A percentile compares a stretch with the other conserved stretches of the same genome.
phyloP scores from a whole-genome alignment of 1,284 basidiomycete genomes.

The Ustilago curta region DNA sequence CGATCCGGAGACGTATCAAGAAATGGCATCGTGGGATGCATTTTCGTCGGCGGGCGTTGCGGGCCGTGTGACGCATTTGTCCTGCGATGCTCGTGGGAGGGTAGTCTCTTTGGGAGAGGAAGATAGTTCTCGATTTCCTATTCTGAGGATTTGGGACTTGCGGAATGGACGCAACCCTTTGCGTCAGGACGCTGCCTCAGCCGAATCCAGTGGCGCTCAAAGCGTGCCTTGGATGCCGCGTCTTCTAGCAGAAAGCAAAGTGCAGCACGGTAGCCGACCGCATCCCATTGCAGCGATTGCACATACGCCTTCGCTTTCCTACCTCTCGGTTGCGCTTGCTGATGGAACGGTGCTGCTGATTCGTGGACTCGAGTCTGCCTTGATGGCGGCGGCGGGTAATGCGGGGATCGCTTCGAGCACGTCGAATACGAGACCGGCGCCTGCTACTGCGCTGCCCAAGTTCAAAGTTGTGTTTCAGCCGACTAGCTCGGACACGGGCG shows the following conservation, averaged over 20 bases:
- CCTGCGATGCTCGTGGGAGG: conserved; percentile 48
- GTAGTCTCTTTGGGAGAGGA: conserved; percentile 60
- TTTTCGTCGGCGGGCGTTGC: conserved; percentile 38
- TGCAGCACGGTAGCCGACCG: conserved; percentile 62
- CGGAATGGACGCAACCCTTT: conserved; percentile 26
- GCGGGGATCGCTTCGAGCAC: conserved; percentile 32
- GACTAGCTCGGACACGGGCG: conserved; percentile 23
- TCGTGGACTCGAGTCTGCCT: conserved; percentile 87
- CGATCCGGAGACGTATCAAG: conserved; percentile 52
- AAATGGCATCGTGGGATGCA: conserved; percentile 56
- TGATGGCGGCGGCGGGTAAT: conserved; percentile 71
- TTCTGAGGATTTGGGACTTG: conserved; percentile 66
- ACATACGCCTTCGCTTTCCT: conserved; percentile 81
- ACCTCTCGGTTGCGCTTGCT: conserved; percentile 88
- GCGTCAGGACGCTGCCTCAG: background rate
- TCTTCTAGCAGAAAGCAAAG: conserved; percentile 58
- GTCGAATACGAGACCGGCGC: conserved; percentile 20
- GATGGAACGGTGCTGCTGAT: conserved; percentile 95
- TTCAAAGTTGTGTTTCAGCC: conserved; percentile 67
- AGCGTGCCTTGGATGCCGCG: conserved; percentile 42
- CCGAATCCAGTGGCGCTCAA: conserved; percentile 4
- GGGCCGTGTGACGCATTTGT: conserved; percentile 56
- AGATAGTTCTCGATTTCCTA: conserved; percentile 49
- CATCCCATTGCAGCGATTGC: conserved; percentile 78
- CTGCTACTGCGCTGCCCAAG: conserved; percentile 61